Evolutionary conservation across 371 early-diverging fungal genomes (phyloP).

Genomic region (Rhizomucor pusillus): DNA sequence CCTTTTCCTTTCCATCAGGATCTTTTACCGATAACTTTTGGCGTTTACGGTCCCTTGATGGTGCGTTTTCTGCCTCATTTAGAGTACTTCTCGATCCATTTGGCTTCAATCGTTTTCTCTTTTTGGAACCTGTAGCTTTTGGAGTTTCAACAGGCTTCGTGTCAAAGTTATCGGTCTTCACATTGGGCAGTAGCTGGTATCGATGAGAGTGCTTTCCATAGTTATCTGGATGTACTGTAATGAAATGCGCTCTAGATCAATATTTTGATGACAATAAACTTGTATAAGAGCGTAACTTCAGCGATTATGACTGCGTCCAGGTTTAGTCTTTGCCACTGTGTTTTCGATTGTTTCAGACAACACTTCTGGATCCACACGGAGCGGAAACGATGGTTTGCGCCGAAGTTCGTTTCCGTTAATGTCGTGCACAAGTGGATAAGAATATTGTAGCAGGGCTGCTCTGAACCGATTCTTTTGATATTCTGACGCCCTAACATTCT

Average conservation of each 20-base stretch:
- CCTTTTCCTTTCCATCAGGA: not conserved
- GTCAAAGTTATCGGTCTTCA: not conserved
- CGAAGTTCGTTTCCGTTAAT: not conserved
- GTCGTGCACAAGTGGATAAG: not conserved
- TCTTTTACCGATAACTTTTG: not conserved
- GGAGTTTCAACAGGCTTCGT: not conserved
- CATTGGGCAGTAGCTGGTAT: not conserved
- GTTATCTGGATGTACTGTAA: not conserved
- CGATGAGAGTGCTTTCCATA: not conserved
- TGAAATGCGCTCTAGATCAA: not conserved
- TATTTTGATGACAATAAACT: not conserved
- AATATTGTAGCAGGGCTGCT: not conserved
- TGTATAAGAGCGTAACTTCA: not conserved
- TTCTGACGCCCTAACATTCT: not conserved
- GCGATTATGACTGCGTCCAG: not conserved
- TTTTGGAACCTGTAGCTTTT: not conserved
- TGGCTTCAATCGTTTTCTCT: not conserved
- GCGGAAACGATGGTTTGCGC: not conserved
- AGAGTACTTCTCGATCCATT: not conserved
- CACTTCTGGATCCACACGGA: too few species aligned
- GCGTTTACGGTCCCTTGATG: not conserved
- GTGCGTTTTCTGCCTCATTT: not conserved
- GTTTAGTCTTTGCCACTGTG: not conserved
- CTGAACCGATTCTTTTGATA: not conserved
- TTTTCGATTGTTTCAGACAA: too few species aligned